Conservation (phyloP, 2,329 filamentous ascomycete species). For the Pyrenochaeta sp. region DNA sequence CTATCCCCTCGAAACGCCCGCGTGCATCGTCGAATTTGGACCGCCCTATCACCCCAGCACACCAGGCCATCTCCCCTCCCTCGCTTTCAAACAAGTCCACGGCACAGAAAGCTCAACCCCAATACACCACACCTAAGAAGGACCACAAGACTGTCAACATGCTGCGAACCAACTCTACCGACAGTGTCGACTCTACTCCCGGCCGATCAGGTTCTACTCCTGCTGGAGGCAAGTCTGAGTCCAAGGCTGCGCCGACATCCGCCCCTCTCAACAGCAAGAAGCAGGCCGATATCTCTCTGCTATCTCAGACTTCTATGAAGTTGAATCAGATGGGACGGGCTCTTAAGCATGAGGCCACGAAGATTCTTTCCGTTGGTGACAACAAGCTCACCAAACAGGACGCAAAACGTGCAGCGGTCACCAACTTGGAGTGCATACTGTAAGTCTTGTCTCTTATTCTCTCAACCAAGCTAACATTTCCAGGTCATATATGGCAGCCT, state of each 20-base stretch:
- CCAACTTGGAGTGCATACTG: conserved; percentile 55
- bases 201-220: conserved; percentile 43
- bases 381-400: conserved; percentile 40
- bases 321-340: conserved; percentile 52
- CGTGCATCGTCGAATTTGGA: conserved; percentile 39
- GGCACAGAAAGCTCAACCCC: conserved; percentile 36
- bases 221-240: conserved; percentile 29
- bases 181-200: conserved; percentile 45
- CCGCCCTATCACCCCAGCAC: conserved; percentile 41
- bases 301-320: conserved; percentile 49
- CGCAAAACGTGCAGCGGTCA: conserved; percentile 50
- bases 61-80: conserved; percentile 37
- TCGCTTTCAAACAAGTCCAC: conserved; percentile 37
- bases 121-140: conserved; percentile 46
- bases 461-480: conserved; percentile 19
- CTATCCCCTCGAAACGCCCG: conserved; percentile 41
- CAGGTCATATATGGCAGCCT: conserved; percentile 50
- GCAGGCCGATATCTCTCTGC: conserved; percentile 43
- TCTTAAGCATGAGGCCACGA: conserved; percentile 56
- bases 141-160: conserved; percentile 44
- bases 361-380: conserved; percentile 38
- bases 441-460: conserved; percentile 20
- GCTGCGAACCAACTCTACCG: conserved; percentile 44
- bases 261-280: conserved; percentile 40
- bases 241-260: conserved; percentile 36